Evolutionary conservation across 495 filamentous ascomycete genomes (phyloP), one percentile per base, ranked within the genome.

Genomic region (Corynascus novoguineensis): DNA sequence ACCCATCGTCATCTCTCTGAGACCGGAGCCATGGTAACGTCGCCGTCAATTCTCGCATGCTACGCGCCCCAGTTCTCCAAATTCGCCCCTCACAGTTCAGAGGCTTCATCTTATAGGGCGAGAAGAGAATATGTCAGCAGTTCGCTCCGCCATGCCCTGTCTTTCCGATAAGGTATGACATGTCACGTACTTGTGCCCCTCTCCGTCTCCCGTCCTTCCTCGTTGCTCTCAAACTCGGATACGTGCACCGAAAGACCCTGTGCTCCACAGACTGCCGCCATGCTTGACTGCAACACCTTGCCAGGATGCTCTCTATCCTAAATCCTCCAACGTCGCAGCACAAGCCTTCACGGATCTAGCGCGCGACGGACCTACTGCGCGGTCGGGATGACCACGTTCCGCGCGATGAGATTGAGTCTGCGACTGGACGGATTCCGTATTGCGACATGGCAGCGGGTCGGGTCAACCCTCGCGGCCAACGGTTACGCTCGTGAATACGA

Each of bases 1-100:
- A 40, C 55, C 53, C 53, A 45, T 29, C 32, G 31, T 46, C 40
- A 37, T 50, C 40, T 58, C 37, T 58, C 40, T 50, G 55, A 44
- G 37, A 46, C 48, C 38, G 55, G 55, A 45, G 47, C 47, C 45
- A 25, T 50, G 46, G 47, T 28, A 46, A 28, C 19, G 17, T 35
- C 35, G 21, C 32, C 34, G 25, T 32, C 46, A 9, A n/a, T 4
- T 37, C 27, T 57, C 24, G 45, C 45, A 35, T 22, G 14, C 28
- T 44, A 29, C 22, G 44, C 42, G 45, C 21, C 35, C 35, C 44
- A 41, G 34, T 24, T 7, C 40, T 29, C 45, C 45, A 45, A 41
- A 25, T 32, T 28, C 12, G 44, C 53, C 45, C 14, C 49, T 32
- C 53, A 22, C 29, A 55, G 24, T 10, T 45, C 10, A 25, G 5